Evolutionary conservation across 371 early-diverging fungal species (phyloP).

Genomic region (Blakeslea trispora): DNA sequence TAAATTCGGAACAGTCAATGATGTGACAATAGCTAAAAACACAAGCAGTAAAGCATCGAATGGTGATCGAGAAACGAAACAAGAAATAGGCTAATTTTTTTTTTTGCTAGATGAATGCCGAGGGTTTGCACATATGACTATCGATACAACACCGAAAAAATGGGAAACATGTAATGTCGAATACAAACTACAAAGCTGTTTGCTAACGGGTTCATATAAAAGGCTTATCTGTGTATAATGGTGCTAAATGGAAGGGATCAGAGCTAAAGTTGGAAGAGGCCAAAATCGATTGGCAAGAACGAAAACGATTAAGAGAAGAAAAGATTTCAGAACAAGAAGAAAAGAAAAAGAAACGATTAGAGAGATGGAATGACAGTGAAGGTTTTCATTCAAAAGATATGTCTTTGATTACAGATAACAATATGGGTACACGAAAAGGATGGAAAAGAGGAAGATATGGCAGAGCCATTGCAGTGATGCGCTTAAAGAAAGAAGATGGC

Average conservation of each 20-base stretch:
- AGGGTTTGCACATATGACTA: conserved; percentile 74
- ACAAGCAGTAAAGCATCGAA: conserved; percentile 25
- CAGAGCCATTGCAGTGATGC: conserved; percentile 75
- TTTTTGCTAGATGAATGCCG: conserved; percentile 56
- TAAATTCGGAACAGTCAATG: conserved; percentile 65
- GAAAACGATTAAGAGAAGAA: conserved; percentile 39
- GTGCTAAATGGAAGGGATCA: conserved; percentile 89
- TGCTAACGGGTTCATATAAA: not conserved
- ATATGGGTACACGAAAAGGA: conserved; percentile 61
- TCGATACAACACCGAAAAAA: conserved; percentile 65
- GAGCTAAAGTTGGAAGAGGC: conserved; percentile 78
- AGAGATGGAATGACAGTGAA: conserved; percentile 34
- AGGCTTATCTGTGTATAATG: conserved; percentile 68
- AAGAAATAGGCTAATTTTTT: not conserved
- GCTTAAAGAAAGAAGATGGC: conserved; percentile 54
- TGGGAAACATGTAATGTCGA: conserved; percentile 58
- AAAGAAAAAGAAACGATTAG: conserved; percentile 34
- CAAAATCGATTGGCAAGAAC: conserved; percentile 67
- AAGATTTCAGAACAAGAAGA: conserved; percentile 24
- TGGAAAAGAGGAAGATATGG: conserved; percentile 83
- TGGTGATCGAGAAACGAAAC: not conserved
- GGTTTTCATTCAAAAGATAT: conserved; percentile 64
- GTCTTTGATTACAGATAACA: conserved; percentile 72
- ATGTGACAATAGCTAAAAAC: conserved; percentile 56
- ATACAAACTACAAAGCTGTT: not conserved